phyloP scores from a whole-genome alignment of 2,329 filamentous ascomycete genomes.

The Purpureocillium lavendulum region DNA sequence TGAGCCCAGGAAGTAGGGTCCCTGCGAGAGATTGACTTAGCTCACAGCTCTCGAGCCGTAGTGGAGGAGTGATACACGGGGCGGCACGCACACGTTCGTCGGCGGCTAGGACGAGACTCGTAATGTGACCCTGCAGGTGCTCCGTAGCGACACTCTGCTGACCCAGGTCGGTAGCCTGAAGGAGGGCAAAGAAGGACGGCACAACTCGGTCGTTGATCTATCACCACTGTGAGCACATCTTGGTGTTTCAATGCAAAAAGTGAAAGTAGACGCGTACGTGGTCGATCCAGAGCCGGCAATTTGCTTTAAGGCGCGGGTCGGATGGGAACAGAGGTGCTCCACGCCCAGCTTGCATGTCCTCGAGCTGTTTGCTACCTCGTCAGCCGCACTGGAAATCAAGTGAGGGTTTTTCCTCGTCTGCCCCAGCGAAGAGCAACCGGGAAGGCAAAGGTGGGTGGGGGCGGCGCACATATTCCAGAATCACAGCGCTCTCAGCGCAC shows the following conservation, averaged over 20 bases:
- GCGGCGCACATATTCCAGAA: constrained; percentile 80
- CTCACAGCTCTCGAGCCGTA: neutral
- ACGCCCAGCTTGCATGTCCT: constrained; percentile 51
- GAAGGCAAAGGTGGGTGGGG: too few relatives aligned
- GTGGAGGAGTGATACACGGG: too few relatives aligned
- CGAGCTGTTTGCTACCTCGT: constrained; percentile 38
- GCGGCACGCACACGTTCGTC: constrained; percentile 27
- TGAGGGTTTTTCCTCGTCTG: too few relatives aligned
- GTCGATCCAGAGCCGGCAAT: constrained; percentile 72
- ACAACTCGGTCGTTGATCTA: constrained; percentile 71
- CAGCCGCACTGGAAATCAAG: too few relatives aligned
- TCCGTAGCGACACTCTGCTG: constrained; percentile 51
- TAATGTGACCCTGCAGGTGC: constrained; percentile 58
- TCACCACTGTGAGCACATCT: neutral
- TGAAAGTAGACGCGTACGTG: constrained; percentile 52
- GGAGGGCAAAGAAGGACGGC: constrained; percentile 65
- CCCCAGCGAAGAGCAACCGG: too few relatives aligned
- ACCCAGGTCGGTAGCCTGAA: constrained; percentile 53
- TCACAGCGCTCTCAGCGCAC: constrained; percentile 71
- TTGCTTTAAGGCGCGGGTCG: constrained; percentile 58
- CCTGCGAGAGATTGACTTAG: constrained; percentile 24
- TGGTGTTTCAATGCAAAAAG: too few relatives aligned
- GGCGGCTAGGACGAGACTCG: constrained; percentile 37
- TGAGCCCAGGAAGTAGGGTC: constrained; percentile 60
- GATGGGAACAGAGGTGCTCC: constrained; percentile 55